phyloP scores from a whole-genome alignment of 192 early-diverging fungal species.

The Podila horticola region DNA sequence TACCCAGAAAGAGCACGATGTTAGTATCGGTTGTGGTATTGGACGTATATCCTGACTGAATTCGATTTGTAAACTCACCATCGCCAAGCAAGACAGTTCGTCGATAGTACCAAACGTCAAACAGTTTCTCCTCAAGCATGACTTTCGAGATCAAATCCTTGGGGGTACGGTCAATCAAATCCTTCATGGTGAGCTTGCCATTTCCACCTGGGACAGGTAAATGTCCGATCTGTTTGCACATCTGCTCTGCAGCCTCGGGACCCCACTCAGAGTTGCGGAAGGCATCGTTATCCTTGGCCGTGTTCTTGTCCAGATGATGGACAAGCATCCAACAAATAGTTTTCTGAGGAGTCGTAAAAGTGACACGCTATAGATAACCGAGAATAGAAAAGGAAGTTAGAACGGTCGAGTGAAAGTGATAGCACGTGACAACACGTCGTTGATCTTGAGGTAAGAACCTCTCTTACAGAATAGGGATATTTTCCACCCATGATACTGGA shows the following conservation, averaged over 20 bases:
- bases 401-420: too few species aligned
- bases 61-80: background rate
- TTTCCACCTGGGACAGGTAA: background rate
- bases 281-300: background rate
- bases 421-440: too few species aligned
- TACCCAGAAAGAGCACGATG: background rate
- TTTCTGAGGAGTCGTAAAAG: background rate
- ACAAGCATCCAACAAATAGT: background rate
- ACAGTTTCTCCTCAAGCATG: constrained; percentile 28
- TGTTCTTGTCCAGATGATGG: background rate
- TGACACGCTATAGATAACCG: background rate
- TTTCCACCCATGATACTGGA: background rate
- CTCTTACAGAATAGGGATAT: too few species aligned
- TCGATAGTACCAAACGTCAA: background rate
- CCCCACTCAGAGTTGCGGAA: background rate
- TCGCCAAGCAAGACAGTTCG: background rate
- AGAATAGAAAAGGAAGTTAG: too few species aligned
- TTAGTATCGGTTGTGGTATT: background rate
- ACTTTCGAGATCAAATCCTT: background rate
- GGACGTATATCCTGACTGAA: too few species aligned
- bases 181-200: background rate
- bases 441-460: too few species aligned
- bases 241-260: background rate
- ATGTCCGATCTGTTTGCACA: background rate
- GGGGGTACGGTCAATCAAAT: background rate